These are phyloP conservation scores for Alternaria gansuensis DNA, from an alignment of 2,329 filamentous ascomycete species.

Conservation along the genomic window DNA sequence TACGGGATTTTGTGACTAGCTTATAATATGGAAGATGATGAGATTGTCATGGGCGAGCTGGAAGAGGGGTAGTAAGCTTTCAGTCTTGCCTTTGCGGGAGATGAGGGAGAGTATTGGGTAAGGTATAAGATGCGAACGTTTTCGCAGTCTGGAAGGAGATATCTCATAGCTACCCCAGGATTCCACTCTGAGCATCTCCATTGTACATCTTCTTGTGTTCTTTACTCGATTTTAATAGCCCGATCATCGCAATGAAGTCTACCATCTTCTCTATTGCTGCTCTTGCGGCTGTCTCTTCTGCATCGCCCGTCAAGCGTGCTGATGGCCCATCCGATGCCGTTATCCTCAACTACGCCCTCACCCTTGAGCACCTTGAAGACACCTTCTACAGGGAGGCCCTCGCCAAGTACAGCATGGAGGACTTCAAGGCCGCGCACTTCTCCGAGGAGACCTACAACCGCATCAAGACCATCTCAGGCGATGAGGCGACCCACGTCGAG, in stretches of 20 bases:
- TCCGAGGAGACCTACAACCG: constrained; percentile 65
- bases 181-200: constrained; percentile 4
- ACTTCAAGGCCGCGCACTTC: constrained; percentile 42
- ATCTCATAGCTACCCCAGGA: constrained; percentile 6
- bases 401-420: constrained; percentile 59
- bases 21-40: background rate
- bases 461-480: constrained; percentile 63
- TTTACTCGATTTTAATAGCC: background rate
- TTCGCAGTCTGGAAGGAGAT: background rate
- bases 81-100: constrained; percentile 1
- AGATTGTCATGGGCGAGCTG: background rate
- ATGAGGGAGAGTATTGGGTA: background rate
- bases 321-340: constrained; percentile 34
- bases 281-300: constrained; percentile 24
- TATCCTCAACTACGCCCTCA: constrained; percentile 57
- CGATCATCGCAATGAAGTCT: constrained; percentile 29
- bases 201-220: constrained; percentile 6
- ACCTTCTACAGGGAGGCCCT: constrained; percentile 70
- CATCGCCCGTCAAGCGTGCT: constrained; percentile 41
- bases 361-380: constrained; percentile 63
- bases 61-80: constrained; percentile 10
- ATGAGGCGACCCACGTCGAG: constrained; percentile 67
- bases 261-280: constrained; percentile 23
- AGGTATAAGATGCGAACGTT: constrained; percentile 3
- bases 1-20: constrained; percentile 5